phyloP scores from a whole-genome alignment of 2,329 filamentous ascomycete genomes.

The Leptographium radiaticola region DNA sequence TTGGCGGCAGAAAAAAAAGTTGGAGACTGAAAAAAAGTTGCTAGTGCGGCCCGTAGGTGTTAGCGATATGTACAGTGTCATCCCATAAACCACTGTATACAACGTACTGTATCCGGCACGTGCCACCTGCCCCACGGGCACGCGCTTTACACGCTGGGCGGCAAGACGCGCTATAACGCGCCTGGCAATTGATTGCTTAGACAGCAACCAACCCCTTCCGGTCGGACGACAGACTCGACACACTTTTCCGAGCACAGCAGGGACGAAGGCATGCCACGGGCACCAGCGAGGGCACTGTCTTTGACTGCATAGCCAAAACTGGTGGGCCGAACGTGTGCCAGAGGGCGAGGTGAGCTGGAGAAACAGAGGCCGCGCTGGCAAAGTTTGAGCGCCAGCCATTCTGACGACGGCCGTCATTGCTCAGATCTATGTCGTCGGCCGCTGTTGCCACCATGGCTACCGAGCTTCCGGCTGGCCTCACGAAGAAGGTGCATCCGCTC shows the following conservation, averaged over 20 bases:
- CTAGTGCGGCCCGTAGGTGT: not conserved
- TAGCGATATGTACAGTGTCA: too few species aligned
- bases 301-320: not conserved
- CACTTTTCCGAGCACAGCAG: not conserved
- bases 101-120: not conserved
- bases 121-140: not conserved
- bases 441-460: constrained; percentile 31
- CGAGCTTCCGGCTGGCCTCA: constrained; percentile 19
- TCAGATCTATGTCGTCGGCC: constrained; percentile 27
- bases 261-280: not conserved
- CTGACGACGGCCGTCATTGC: not conserved
- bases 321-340: not conserved
- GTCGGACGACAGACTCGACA: not conserved
- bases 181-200: not conserved
- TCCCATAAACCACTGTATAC: not conserved
- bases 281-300: not conserved
- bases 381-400: too few species aligned
- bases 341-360: not conserved
- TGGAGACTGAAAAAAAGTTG: constrained; percentile 8
- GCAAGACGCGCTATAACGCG: not conserved
- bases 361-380: too few species aligned
- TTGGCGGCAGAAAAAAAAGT: constrained; percentile 13
- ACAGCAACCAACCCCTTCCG: not conserved
- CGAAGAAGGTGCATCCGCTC: constrained; percentile 42
- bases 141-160: constrained; percentile 1